phyloP scores from a whole-genome alignment of 73 alveolate species.

The Symbiodinium natans region DNA sequence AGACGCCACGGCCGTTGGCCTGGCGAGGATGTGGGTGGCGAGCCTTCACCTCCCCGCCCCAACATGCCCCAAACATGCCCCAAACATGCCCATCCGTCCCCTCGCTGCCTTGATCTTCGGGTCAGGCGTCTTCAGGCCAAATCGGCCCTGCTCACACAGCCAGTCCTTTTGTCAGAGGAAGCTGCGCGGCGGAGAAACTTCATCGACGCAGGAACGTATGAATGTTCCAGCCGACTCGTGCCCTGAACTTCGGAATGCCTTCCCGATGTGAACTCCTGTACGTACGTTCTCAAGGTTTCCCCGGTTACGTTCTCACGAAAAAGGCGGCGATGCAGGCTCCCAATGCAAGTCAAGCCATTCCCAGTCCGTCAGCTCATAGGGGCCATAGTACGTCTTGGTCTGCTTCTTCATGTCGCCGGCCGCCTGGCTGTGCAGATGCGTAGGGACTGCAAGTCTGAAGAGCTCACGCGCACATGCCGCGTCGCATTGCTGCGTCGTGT shows the following conservation, averaged over 20 bases:
- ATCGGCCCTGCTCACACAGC: conserved; percentile 92
- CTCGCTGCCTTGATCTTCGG: conserved; percentile 56
- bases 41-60: too few relatives aligned
- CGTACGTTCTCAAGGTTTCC: too few relatives aligned
- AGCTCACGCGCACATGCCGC: neutral
- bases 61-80: neutral
- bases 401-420: conserved; percentile 83
- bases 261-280: too few relatives aligned
- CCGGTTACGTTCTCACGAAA: too few relatives aligned
- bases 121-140: conserved; percentile 86
- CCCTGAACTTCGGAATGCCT: too few relatives aligned
- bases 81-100: neutral
- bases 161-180: conserved; percentile 61
- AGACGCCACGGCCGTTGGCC: conserved; percentile 93
- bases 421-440: neutral
- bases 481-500: too few relatives aligned
- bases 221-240: too few relatives aligned
- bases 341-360: too few relatives aligned
- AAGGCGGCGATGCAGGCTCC: too few relatives aligned
- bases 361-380: conserved; percentile 14
- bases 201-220: too few relatives aligned
- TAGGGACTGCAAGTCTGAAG: neutral
- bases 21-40: neutral
- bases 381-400: conserved; percentile 89
- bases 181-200: too few relatives aligned